These are phyloP conservation scores for Epichloe sibirici DNA, from an alignment of 2,329 filamentous ascomycete species.

Conservation along the genomic window DNA sequence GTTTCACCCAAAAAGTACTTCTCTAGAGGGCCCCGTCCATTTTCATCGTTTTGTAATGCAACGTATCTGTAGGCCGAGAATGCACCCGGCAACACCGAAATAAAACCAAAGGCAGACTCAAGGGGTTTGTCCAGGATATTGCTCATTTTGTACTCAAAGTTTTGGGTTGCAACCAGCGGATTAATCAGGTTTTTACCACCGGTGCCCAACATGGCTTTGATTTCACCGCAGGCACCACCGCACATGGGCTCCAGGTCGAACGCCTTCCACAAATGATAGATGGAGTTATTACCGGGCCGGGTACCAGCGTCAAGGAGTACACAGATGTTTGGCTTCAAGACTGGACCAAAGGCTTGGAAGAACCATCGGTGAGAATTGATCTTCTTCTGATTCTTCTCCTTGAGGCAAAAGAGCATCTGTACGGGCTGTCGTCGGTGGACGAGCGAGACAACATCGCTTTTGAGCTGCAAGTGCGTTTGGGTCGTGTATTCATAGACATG, in stretches of 20 bases:
- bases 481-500: slow-evolving; percentile 96
- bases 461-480: slow-evolving; percentile 76
- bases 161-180: slow-evolving; percentile 88
- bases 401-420: slow-evolving; percentile 94
- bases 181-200: slow-evolving; percentile 82
- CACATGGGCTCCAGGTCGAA: slow-evolving; percentile 98
- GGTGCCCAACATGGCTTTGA: slow-evolving; percentile 89
- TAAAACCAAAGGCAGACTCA: slow-evolving; percentile 95
- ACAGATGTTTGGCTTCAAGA: slow-evolving; percentile 91
- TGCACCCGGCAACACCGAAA: slow-evolving; percentile 88
- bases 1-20: slow-evolving; percentile 98
- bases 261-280: slow-evolving; percentile 97
- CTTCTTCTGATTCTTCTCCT: slow-evolving; percentile 99
- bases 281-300: slow-evolving; percentile 82
- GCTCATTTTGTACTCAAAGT: slow-evolving; percentile 99
- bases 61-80: slow-evolving; percentile 97
- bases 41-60: slow-evolving; percentile 93
- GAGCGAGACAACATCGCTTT: slow-evolving; percentile 76
- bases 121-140: slow-evolving; percentile 97
- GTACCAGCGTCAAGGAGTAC: slow-evolving; percentile 94
- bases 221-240: slow-evolving; percentile 93
- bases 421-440: slow-evolving; percentile 81
- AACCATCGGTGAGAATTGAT: slow-evolving; percentile 99
- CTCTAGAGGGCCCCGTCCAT: slow-evolving; percentile 79
- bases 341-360: slow-evolving; percentile 89